These are phyloP conservation scores for Picea glauca DNA, from an alignment of 75 land plant genomes.

Conservation along the genomic window DNA sequence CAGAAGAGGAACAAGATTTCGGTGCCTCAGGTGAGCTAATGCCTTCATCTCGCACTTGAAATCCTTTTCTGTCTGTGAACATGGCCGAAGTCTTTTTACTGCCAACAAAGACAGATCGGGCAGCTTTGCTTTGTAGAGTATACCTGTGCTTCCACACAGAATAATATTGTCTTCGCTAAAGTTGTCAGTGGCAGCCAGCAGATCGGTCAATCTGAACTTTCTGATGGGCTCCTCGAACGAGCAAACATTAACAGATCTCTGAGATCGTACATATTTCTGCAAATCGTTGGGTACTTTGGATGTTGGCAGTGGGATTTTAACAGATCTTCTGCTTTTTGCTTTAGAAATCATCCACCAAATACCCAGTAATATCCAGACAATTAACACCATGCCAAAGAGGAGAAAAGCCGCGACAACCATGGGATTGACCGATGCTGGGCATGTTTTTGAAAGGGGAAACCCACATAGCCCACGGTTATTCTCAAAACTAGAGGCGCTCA, in stretches of 20 bases:
- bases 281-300: neutral
- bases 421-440: neutral
- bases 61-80: conserved; percentile 56
- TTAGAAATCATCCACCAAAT: neutral
- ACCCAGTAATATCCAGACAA: neutral
- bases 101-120: conserved; percentile 67
- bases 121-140: conserved; percentile 63
- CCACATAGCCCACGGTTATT: conserved; percentile 77
- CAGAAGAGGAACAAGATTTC: conserved; percentile 73
- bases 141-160: conserved; percentile 65
- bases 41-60: conserved; percentile 80
- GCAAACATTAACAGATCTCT: conserved; percentile 28
- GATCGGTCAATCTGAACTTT: conserved; percentile 66
- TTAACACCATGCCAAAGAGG: neutral
- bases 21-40: conserved; percentile 57
- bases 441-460: conserved; percentile 10
- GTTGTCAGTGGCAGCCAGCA: conserved; percentile 72
- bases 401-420: neutral
- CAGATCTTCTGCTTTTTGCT: neutral
- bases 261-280: neutral
- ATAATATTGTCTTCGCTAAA: conserved; percentile 68
- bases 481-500: conserved; percentile 14
- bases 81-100: conserved; percentile 70
- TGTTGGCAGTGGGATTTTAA: neutral
- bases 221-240: conserved; percentile 80